These are phyloP conservation scores for Antarctomyces pellizariae DNA, from an alignment of 495 filamentous ascomycete genomes.

Conservation along the genomic window DNA sequence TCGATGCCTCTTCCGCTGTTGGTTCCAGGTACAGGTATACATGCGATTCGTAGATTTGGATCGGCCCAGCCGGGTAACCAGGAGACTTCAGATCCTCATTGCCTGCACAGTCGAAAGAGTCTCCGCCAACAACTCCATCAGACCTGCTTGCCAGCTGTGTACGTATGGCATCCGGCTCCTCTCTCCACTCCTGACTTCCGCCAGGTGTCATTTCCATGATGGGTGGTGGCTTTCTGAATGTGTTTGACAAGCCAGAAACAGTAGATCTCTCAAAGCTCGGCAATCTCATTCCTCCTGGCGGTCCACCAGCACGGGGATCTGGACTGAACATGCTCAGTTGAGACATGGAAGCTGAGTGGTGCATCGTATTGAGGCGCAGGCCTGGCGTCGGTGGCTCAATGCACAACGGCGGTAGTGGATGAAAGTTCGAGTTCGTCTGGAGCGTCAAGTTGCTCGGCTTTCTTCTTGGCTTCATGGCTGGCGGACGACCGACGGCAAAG, in stretches of 20 bases:
- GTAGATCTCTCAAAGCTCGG: conserved; percentile 19
- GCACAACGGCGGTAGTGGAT: not conserved
- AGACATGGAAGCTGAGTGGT: conserved; percentile 49
- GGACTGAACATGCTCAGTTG: conserved; percentile 25
- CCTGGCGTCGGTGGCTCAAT: conserved; percentile 1
- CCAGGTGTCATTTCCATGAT: conserved; percentile 11
- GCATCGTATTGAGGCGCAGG: conserved; percentile 18
- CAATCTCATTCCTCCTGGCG: conserved; percentile 40
- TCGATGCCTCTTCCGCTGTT: conserved; percentile 55
- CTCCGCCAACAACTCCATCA: conserved; percentile 19
- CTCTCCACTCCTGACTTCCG: conserved; percentile 31
- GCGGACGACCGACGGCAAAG: conserved; percentile 57
- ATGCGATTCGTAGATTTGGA: conserved; percentile 81
- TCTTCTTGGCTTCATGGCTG: conserved; percentile 33
- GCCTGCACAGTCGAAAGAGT: conserved; percentile 26
- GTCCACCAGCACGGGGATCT: conserved; percentile 28
- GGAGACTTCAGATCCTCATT: conserved; percentile 63
- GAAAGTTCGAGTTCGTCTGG: conserved; percentile 27
- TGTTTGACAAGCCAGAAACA: conserved; percentile 10
- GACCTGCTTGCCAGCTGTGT: conserved; percentile 27
- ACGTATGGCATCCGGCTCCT: conserved; percentile 51
- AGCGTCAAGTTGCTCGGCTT: conserved; percentile 59
- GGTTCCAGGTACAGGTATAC: conserved; percentile 86
- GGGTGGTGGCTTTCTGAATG: conserved; percentile 20
- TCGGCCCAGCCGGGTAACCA: conserved; percentile 79